Evolutionary conservation across 352 stramenopile genomes (phyloP).

Genomic region (Phytophthora cajani): DNA sequence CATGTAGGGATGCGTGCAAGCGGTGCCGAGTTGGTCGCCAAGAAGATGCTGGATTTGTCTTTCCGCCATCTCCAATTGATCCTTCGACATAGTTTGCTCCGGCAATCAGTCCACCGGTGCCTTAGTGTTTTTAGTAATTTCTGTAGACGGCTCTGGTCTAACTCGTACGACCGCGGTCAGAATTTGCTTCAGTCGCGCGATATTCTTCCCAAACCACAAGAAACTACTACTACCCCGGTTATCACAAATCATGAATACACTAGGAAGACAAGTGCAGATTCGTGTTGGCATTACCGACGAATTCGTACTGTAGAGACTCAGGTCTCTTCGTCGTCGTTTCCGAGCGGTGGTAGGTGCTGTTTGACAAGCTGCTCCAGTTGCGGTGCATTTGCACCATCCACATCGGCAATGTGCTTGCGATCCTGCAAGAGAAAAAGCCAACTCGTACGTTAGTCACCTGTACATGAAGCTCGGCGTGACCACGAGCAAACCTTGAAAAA

Average conservation of each 20-base stretch:
- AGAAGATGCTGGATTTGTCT: conserved; percentile 69
- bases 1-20: conserved; percentile 62
- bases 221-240: background rate
- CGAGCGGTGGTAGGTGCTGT: conserved; percentile 60
- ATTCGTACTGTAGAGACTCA: conserved; percentile 15
- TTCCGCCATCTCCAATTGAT: conserved; percentile 29
- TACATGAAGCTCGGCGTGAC: background rate
- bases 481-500: conserved; percentile 54
- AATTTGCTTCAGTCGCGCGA: background rate
- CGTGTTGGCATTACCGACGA: background rate
- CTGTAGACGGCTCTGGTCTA: conserved; percentile 9
- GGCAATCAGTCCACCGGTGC: conserved; percentile 18
- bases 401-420: conserved; percentile 63
- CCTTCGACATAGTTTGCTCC: conserved; percentile 16
- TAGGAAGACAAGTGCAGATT: background rate
- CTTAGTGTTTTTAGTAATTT: conserved; percentile 1
- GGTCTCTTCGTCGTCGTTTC: conserved; percentile 60
- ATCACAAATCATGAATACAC: background rate
- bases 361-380: conserved; percentile 71
- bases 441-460: background rate
- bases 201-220: background rate
- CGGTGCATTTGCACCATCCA: conserved; percentile 64
- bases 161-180: conserved; percentile 7
- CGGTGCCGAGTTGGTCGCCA: conserved; percentile 63
- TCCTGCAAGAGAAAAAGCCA: conserved; percentile 38